phyloP scores from a whole-genome alignment of 2,329 filamentous ascomycete species.

The Trichoderma endophyticum region DNA sequence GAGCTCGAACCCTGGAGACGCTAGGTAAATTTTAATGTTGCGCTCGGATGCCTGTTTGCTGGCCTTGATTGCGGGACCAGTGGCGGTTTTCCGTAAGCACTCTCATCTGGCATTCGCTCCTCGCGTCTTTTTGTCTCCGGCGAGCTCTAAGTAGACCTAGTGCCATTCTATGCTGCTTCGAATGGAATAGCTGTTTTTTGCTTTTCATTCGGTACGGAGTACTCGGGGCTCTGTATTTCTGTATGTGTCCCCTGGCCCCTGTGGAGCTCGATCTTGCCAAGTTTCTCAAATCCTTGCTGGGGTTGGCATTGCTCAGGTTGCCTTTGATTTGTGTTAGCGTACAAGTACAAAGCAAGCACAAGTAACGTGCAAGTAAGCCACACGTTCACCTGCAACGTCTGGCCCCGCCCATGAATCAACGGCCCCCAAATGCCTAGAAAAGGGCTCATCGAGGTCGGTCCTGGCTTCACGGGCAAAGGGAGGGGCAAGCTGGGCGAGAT shows the following conservation, averaged over 20 bases:
- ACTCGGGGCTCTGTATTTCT: neutral
- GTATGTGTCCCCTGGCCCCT: neutral
- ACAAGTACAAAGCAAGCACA: neutral
- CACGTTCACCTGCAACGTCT: neutral
- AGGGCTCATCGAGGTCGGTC: conserved; percentile 10
- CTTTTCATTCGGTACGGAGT: neutral
- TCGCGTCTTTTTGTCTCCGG: conserved; percentile 2
- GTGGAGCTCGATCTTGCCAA: neutral
- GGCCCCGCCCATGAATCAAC: conserved; percentile 5
- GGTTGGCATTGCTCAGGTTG: neutral
- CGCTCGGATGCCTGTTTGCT: conserved; percentile 8
- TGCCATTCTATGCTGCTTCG: neutral
- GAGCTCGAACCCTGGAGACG: conserved; percentile 4
- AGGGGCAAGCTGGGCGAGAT: neutral
- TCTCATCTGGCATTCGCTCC: conserved; percentile 11
- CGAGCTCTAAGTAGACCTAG: neutral
- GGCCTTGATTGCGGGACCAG: conserved; percentile 12
- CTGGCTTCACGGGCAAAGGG: neutral
- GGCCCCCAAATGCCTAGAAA: conserved; percentile 15
- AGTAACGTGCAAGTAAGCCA: neutral
- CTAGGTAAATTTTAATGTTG: conserved; percentile 10
- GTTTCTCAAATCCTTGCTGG: neutral
- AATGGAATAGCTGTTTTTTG: neutral
- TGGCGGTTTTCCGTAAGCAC: conserved; percentile 4
- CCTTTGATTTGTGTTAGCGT: neutral